A percentile compares a stretch with the other conserved stretches of the same genome.
These are phyloP conservation scores for Penicillium fuscoglaucum DNA, from an alignment of 2,329 filamentous ascomycete species.

Conservation along the genomic window DNA sequence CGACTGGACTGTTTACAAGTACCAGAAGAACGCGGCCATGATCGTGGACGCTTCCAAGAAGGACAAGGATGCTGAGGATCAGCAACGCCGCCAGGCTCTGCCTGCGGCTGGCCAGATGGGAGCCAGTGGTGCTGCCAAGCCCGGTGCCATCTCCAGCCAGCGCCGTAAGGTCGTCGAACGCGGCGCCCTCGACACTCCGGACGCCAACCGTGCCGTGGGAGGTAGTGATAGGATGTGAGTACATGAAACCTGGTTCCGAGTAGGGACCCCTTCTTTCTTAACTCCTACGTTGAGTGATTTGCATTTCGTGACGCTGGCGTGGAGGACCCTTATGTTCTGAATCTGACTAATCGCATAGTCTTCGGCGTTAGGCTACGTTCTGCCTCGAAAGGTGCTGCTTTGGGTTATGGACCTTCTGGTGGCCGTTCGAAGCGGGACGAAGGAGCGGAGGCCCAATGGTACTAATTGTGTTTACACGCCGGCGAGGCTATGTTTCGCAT, in stretches of 20 bases:
- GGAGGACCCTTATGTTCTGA: constrained; percentile 67
- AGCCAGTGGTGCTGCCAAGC: constrained; percentile 63
- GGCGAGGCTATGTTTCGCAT: constrained; percentile 28
- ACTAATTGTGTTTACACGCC: constrained; percentile 41
- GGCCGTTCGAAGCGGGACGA: constrained; percentile 57
- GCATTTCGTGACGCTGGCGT: constrained; percentile 67
- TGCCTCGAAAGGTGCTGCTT: constrained; percentile 69
- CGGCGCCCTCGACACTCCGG: constrained; percentile 64
- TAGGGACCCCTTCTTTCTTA: constrained; percentile 71
- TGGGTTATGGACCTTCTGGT: constrained; percentile 49
- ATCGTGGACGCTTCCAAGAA: constrained; percentile 79
- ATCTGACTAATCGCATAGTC: constrained; percentile 78
- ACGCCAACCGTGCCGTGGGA: constrained; percentile 72
- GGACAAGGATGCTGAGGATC: constrained; percentile 74
- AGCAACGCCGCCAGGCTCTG: constrained; percentile 66
- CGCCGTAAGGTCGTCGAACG: constrained; percentile 83
- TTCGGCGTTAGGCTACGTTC: constrained; percentile 84
- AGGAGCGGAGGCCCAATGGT: constrained; percentile 52
- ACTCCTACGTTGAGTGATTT: constrained; percentile 78
- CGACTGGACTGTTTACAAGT: constrained; percentile 99
- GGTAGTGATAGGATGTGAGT: constrained; percentile 97
- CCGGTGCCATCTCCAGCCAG: constrained; percentile 70
- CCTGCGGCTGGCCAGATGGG: constrained; percentile 58
- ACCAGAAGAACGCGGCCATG: constrained; percentile 97
- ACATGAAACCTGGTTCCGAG: constrained; percentile 71